Evolutionary conservation across 73 alveolate genomes (phyloP), one percentile per base, ranked within the genome.

Genomic region (Paraurostyla sp.): DNA sequence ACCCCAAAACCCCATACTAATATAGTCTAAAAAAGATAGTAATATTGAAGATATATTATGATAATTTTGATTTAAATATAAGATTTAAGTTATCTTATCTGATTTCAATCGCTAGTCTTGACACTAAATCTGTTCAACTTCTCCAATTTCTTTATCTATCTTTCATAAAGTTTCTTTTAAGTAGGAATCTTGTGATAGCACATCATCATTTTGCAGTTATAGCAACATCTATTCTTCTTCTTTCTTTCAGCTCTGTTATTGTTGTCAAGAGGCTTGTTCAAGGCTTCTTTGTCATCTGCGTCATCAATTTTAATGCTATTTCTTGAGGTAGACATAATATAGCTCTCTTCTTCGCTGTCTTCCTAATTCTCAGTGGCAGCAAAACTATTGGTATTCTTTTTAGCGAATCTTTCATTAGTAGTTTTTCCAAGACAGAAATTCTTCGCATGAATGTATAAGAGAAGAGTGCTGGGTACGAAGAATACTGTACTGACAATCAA

Each of bases 391-490:
- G 59, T 60, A 51, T 81, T 71, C 33, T 58, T 81, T 54, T 69
- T 65, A 0, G 92, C 41, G 65, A 85, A 85, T 69, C 92, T 65
- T 36, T 85, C 92, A 65, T 85, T 46, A 22, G 92, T 60, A 20
- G 92, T 85, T 30, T 69, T 42, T 54, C 87, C 87, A 48, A 46
- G 68, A 20, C 59, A 30, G 56, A 69, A 85, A 45, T 85, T 85
- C 69, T 69, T 69, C 35, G 27, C 15, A 18, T 85, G 87, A 25
- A 85, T 60, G 43, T 46, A 85, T 23, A 85, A 48, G 23, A 85
- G 59, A 36, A 85, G n/a, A 0, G 87, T 41, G 32, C 69, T 36
- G 7, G 71, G 71, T 11, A 50, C 46, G 16, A 52, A 78, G 89
- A 50, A 54, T 32, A 78, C 32, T 11, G 78, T 78, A 49, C 76